A percentile compares a stretch with the other conserved stretches of the same genome.
Evolutionary conservation across 768 basidiomycete genomes (phyloP).

Genomic region (Tylopilus felleus): DNA sequence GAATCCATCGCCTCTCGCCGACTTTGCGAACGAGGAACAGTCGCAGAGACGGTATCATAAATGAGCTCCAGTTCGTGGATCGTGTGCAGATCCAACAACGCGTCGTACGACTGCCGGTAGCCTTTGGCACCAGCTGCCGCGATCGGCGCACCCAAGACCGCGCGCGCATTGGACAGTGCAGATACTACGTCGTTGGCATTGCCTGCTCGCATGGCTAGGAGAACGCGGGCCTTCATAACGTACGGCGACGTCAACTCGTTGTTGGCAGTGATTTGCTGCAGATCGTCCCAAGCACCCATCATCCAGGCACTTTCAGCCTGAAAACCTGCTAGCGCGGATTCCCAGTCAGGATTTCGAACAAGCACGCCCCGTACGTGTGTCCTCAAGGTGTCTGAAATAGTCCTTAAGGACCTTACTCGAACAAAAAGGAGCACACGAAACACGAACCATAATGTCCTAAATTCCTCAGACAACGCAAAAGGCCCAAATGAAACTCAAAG

Average conservation of each 20-base stretch:
- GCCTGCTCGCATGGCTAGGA: conserved; percentile 72
- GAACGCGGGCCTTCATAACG: conserved; percentile 70
- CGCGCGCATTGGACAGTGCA: conserved; percentile 62
- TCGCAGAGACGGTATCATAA: conserved; percentile 39
- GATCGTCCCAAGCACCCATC: conserved; percentile 89
- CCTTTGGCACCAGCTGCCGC: conserved; percentile 75
- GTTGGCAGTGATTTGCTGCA: conserved; percentile 55
- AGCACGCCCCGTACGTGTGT: conserved; percentile 94
- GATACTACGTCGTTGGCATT: conserved; percentile 43
- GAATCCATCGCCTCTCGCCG: conserved; percentile 40
- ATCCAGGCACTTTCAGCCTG: conserved; percentile 95
- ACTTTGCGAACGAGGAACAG: conserved; percentile 40
- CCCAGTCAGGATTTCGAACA: conserved; percentile 83
- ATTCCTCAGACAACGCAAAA: conserved; percentile 87
- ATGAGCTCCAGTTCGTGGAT: conserved; percentile 82
- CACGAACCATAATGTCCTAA: conserved; percentile 92
- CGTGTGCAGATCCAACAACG: conserved; percentile 79
- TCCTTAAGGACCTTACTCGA: not conserved
- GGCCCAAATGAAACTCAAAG: conserved; percentile 82
- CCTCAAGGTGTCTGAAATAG: conserved; percentile 75
- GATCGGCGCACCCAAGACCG: conserved; percentile 74
- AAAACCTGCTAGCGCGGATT: conserved; percentile 69
- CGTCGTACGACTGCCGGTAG: conserved; percentile 85
- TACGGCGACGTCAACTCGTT: conserved; percentile 54
- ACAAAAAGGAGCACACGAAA: not conserved